Evolutionary conservation across 371 early-diverging fungal genomes (phyloP).

Genomic region (Haplosporangium sp.): DNA sequence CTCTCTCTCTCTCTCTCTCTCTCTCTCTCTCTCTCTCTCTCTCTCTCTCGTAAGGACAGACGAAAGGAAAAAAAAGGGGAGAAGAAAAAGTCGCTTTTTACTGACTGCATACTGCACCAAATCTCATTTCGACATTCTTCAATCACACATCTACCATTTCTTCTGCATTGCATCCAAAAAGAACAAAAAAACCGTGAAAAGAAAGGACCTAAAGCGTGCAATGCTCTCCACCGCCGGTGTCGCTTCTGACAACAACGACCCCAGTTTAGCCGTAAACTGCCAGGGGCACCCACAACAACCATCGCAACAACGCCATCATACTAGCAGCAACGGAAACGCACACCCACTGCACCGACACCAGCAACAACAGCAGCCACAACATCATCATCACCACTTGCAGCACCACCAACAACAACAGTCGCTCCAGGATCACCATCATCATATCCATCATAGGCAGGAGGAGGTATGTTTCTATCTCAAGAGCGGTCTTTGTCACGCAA

Average conservation of each 20-base stretch:
- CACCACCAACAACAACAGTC: constrained; percentile 13
- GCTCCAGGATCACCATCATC: constrained; percentile 12
- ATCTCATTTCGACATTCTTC: too few relatives aligned
- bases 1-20: too few relatives aligned
- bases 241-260: constrained; percentile 18
- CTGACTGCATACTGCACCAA: too few relatives aligned
- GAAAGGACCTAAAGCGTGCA: background rate
- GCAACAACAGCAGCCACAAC: constrained; percentile 11
- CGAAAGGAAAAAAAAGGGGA: too few relatives aligned
- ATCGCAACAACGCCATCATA: constrained; percentile 3
- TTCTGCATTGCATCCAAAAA: too few relatives aligned
- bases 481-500: background rate
- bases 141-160: too few relatives aligned
- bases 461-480: constrained; percentile 16
- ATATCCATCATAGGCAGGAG: constrained; percentile 21
- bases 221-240: constrained; percentile 6
- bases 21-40: too few relatives aligned
- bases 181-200: too few relatives aligned
- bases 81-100: too few relatives aligned
- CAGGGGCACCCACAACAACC: constrained; percentile 34
- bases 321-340: constrained; percentile 3
- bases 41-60: too few relatives aligned
- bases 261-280: constrained; percentile 13
- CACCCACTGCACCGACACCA: constrained; percentile 20
- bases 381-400: constrained; percentile 13